Evolutionary conservation across 108 stramenopile genomes (phyloP).

Genomic region (Mediolabrus comicus): DNA sequence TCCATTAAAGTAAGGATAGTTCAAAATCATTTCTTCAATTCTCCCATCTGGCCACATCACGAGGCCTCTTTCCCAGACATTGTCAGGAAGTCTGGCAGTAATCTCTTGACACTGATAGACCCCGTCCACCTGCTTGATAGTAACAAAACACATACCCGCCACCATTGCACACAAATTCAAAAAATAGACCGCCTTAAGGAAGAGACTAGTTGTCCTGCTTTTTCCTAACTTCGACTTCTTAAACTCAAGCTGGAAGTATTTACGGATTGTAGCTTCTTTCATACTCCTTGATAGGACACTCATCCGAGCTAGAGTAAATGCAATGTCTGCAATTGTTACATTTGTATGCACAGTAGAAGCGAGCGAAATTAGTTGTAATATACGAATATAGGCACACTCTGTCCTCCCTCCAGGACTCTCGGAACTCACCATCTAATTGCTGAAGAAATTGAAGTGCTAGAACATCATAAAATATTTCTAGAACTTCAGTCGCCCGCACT

Average conservation of each 20-base stretch:
- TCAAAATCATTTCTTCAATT: neutral
- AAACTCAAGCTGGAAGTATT: neutral
- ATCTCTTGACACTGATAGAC: neutral
- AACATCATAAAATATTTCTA: constrained; percentile 26
- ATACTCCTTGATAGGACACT: neutral
- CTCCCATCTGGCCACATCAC: neutral
- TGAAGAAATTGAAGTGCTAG: constrained; percentile 11
- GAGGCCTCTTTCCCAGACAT: neutral
- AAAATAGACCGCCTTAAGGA: neutral
- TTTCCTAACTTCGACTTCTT: neutral
- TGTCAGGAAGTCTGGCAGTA: neutral
- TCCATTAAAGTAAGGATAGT: neutral
- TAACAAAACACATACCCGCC: neutral
- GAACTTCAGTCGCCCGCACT: neutral
- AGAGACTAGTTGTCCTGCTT: neutral
- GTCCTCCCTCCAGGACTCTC: too few species aligned
- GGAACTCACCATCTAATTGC: constrained; percentile 12
- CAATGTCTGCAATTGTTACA: neutral
- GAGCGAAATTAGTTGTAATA: neutral
- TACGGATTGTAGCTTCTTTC: neutral
- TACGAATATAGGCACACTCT: neutral
- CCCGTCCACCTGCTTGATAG: neutral
- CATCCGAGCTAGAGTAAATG: neutral
- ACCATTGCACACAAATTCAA: neutral
- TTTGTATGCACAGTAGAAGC: neutral